Base-by-base conservation (phyloP, 441 rosid species). In the Adansonia grandidieri region DNA sequence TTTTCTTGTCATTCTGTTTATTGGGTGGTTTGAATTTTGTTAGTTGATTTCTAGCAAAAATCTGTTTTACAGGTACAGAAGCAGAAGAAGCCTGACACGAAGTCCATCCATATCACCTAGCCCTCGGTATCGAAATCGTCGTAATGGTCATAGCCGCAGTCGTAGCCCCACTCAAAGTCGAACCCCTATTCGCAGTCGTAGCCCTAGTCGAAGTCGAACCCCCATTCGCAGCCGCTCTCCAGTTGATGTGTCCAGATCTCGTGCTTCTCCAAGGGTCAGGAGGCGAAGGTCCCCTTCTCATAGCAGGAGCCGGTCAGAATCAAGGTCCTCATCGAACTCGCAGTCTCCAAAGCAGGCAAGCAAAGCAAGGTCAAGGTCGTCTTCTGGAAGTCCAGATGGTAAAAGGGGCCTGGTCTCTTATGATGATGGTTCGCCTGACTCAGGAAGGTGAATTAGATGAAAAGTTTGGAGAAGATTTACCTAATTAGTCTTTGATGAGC, bases 321-420 rank as follows among this genome's bases (percentile, higher is more conserved):
- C 98, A 22, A 78, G 63, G 67, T 93, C 98, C 14, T 86, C 90
- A 2, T 61, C 80, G 79, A 88, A 84, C 22, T 86, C 96, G 15
- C 87, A 86, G 73, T 88, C 98, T 40, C 94, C 98, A 5, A 82
- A 81, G 85, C 88, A 73, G 28, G 69, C 11, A 2, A 82, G 81
- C 83, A 93, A 83, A 86, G 87, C 82, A 47, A 84, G 87, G 77
- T 93, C 98, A 13, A 88, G 85, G 53, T 91, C 97, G 13, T 88
- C 97, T 44, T 91, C 98, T 0, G 91, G 86, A 66, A 86, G 92
- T 85, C 87, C 91, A 3, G 75, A 56, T 17, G 92, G 87, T 47
- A 83, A 81, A 77, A 86, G 80, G 82, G 88, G 93, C 61, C 86
- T 96, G 78, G 99, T 96, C 75, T 88, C 93, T 4, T 96, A 94